A percentile compares a stretch with the other conserved stretches of the same genome.
Conservation (phyloP, 208 protist genomes). For the Endotrypanum monterogeii region DNA sequence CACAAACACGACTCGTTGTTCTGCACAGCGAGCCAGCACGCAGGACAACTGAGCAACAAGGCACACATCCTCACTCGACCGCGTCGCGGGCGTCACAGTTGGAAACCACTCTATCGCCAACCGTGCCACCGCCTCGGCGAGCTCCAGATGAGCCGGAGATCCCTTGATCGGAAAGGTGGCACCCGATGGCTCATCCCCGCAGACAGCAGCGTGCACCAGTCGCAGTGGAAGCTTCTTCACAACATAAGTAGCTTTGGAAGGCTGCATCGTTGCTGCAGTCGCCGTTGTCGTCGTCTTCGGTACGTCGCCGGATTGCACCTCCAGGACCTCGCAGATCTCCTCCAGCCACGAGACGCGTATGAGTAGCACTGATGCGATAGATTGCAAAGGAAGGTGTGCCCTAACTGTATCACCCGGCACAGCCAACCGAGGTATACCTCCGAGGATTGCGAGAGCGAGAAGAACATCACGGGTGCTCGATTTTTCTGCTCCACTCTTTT, state of each 20-base stretch:
- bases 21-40: conserved; percentile 56
- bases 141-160: conserved; percentile 11
- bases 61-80: conserved; percentile 22
- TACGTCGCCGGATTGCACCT: conserved; percentile 28
- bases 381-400: conserved; percentile 49
- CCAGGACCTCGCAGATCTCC: conserved; percentile 72
- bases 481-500: neutral
- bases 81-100: conserved; percentile 7
- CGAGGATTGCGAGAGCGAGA: conserved; percentile 68
- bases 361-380: conserved; percentile 42
- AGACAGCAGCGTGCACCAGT: conserved; percentile 48
- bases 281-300: neutral
- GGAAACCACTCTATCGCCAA: conserved; percentile 23
- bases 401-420: conserved; percentile 69
- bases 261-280: neutral
- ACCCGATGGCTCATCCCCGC: conserved; percentile 28
- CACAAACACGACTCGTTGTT: conserved; percentile 27
- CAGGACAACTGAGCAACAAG: conserved; percentile 52
- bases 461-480: conserved; percentile 39
- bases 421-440: conserved; percentile 57
- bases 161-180: conserved; percentile 21
- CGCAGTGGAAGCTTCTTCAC: conserved; percentile 61
- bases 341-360: conserved; percentile 60
- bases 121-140: conserved; percentile 32
- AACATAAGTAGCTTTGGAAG: neutral